Base-by-base conservation (phyloP, 75 land plant genomes). In the Cunninghamia lanceolata region DNA sequence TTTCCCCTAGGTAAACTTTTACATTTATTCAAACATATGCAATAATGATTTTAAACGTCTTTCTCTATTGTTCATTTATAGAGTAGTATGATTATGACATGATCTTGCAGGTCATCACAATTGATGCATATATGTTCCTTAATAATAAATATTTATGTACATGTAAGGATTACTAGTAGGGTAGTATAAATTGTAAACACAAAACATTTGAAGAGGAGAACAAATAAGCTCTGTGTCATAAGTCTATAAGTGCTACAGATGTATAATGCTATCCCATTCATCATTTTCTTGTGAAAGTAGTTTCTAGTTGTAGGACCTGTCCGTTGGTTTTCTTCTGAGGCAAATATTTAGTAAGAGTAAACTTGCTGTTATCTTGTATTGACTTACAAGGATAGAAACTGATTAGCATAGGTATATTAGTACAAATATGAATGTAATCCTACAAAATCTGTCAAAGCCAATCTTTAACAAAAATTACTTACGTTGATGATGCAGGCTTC, bases 401-500 rank as follows among this genome's bases (percentile, higher is more conserved):
- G 82, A 78, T 42, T 78, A 42, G 45, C 8, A 43, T 79, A 10
- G 3, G 1, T 28, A 28, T 43, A 43, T n/a, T 40, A 43, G 82
- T 30, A 9, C 32, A 80, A 80, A 46, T 50, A 39, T 43, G 82
- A 80, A 45, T 80, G 1, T 78, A 78, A 11, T 80, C 47, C 50
- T 42, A n/a, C 3, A 80, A 80, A 28, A 28, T 80, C 45, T 78
- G 30, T 40, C 7, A 17, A 43, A 2, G n/a, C n/a, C 21, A 19
- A 6, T 30, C 46, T 9, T 80, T 80, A 43, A 80, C 82, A 80
- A 80, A 73, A 45, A n/a, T 9, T 80, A 80, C 30, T n/a, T 45
- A 40, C 17, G 9, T 45, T 11, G 50, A 10, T 80, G 82, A 35
- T 85, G 74, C 84, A 98, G 96, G 87, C 92, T 98, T 15, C 94